Conservation (phyloP, 1,284 basidiomycete species). For the Trichosporon sp. region DNA sequence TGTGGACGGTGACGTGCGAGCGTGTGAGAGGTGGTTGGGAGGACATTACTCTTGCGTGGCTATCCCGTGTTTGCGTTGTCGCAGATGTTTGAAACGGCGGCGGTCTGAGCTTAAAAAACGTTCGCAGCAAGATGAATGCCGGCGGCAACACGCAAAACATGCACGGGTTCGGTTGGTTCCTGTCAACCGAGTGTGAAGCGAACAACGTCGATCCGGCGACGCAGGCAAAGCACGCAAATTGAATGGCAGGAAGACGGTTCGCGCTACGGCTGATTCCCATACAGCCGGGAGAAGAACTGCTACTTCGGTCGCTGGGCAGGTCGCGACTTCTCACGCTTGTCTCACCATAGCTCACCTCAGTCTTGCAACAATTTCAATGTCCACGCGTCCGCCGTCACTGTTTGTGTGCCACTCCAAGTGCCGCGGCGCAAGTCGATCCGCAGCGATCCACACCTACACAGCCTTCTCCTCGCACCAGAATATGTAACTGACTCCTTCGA, state of each 20-base stretch:
- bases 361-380: background rate
- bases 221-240: too few relatives aligned
- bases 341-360: background rate
- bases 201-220: background rate
- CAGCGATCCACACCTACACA: conserved; percentile 1
- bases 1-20: background rate
- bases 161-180: background rate
- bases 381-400: background rate
- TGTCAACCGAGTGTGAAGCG: background rate
- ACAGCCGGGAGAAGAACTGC: background rate
- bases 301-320: background rate
- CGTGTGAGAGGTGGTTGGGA: background rate
- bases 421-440: background rate
- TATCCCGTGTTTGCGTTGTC: background rate
- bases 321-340: conserved; percentile 11
- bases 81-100: background rate
- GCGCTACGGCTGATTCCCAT: background rate
- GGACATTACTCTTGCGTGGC: background rate
- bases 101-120: background rate
- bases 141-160: background rate
- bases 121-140: background rate
- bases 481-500: background rate
- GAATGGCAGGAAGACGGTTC: background rate
- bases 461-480: background rate
- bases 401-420: background rate